Conservation (phyloP, 2,329 filamentous ascomycete genomes). For the Cryphonectria carpinicola region DNA sequence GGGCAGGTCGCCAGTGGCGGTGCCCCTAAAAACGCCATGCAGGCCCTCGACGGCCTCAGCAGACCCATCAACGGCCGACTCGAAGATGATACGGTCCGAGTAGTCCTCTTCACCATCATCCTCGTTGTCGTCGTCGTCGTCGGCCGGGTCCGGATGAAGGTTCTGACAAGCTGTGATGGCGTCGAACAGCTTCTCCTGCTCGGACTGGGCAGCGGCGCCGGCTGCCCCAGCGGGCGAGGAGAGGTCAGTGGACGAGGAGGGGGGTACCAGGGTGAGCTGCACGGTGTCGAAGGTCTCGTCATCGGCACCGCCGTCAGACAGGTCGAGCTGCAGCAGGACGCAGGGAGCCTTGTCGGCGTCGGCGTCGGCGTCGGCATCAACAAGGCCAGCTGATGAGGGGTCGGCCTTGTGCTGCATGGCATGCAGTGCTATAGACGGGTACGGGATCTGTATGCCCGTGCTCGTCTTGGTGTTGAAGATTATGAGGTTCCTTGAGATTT, state of each 20-base stretch:
- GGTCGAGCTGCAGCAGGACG: constrained; percentile 71
- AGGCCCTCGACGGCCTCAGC: constrained; percentile 61
- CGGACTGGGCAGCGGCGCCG: constrained; percentile 34
- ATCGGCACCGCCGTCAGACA: constrained; percentile 61
- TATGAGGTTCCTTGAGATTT: constrained; percentile 54
- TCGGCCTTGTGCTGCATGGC: constrained; percentile 65
- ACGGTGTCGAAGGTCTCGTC: constrained; percentile 68
- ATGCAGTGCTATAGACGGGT: constrained; percentile 75
- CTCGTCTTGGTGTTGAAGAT: constrained; percentile 64
- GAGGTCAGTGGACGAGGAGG: constrained; percentile 24
- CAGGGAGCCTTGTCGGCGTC: constrained; percentile 45
- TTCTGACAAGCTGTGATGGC: constrained; percentile 77
- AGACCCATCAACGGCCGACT: constrained; percentile 61
- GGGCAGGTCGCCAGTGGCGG: constrained; percentile 56
- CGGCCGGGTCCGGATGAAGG: constrained; percentile 72
- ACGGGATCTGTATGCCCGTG: constrained; percentile 70
- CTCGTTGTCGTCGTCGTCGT: constrained; percentile 54
- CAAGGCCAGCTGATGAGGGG: constrained; percentile 9
- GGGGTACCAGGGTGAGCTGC: constrained; percentile 69
- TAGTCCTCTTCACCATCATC: constrained; percentile 59
- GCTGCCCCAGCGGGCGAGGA: constrained; percentile 31
- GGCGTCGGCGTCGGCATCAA: constrained; percentile 3
- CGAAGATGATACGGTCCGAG: constrained; percentile 60
- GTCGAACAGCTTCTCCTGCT: constrained; percentile 60
- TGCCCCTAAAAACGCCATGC: constrained; percentile 56